Conservation (phyloP, 768 basidiomycete species). For the Daedaleopsis nitida region DNA sequence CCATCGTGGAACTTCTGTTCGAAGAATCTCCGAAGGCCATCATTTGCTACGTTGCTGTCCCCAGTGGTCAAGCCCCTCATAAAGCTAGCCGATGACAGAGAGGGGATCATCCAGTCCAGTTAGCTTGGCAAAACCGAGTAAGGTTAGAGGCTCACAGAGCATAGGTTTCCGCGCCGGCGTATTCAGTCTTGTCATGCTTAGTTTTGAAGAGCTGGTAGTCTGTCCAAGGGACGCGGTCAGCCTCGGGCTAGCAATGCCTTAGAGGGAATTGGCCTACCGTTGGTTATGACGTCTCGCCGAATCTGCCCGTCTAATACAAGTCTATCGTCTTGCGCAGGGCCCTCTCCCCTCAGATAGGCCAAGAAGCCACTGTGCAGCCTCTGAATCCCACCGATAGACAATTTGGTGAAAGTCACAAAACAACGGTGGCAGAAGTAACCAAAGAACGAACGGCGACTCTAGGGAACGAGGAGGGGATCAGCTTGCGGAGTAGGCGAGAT, state of each 20-base stretch:
- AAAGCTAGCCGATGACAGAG: constrained; percentile 48
- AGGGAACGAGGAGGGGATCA: background rate
- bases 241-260: background rate
- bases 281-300: constrained; percentile 53
- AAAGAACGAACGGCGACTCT: constrained; percentile 78
- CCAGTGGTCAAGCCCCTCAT: constrained; percentile 64
- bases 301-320: constrained; percentile 18
- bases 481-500: background rate
- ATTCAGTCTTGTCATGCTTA: constrained; percentile 62
- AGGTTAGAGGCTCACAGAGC: constrained; percentile 43
- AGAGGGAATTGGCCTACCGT: constrained; percentile 34
- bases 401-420: constrained; percentile 70
- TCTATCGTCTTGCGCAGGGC: background rate
- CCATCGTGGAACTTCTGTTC: constrained; percentile 83
- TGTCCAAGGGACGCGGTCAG: background rate
- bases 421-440: constrained; percentile 83
- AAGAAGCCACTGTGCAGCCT: constrained; percentile 69
- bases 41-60: constrained; percentile 68
- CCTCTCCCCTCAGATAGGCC: constrained; percentile 46
- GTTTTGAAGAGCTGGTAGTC: constrained; percentile 63
- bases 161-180: constrained; percentile 63
- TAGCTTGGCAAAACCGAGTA: background rate
- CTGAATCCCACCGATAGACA: constrained; percentile 73
- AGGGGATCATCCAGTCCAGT: background rate
- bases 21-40: constrained; percentile 76